Evolutionary conservation across 1,284 basidiomycete genomes (phyloP).

Genomic region (Cryptococcus neoformans): DNA sequence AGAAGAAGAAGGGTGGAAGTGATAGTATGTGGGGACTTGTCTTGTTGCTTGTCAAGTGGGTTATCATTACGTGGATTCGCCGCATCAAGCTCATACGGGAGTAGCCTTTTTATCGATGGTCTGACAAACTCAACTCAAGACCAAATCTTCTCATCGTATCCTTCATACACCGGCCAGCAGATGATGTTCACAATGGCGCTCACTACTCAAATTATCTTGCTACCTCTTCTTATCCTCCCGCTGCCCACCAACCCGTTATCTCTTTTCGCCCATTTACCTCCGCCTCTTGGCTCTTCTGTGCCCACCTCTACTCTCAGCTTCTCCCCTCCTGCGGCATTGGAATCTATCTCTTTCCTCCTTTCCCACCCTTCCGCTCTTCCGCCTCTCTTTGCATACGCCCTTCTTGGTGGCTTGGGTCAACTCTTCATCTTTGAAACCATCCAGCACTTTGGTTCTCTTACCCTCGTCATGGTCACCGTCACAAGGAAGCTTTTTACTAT

Average conservation of each 20-base stretch:
- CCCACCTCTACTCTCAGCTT: constrained; percentile 44
- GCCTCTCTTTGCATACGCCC: constrained; percentile 79
- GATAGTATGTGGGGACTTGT: constrained; percentile 43
- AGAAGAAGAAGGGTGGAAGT: constrained; percentile 39
- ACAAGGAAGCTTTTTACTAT: constrained; percentile 99
- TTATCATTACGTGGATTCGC: background rate
- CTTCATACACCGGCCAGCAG: constrained; percentile 68
- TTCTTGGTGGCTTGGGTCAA: constrained; percentile 91
- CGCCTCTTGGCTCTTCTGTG: constrained; percentile 53
- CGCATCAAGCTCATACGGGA: constrained; percentile 7
- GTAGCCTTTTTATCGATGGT: constrained; percentile 86
- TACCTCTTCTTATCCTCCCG: constrained; percentile 59
- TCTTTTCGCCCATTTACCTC: constrained; percentile 25
- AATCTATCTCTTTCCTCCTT: constrained; percentile 70
- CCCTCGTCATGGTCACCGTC: constrained; percentile 88
- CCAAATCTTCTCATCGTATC: constrained; percentile 70
- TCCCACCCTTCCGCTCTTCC: constrained; percentile 72
- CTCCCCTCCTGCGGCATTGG: constrained; percentile 63
- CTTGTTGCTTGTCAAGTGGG: constrained; percentile 44
- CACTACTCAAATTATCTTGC: constrained; percentile 60
- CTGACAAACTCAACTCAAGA: constrained; percentile 98
- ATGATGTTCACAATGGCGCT: constrained; percentile 97
- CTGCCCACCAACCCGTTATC: constrained; percentile 30
- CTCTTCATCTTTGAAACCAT: constrained; percentile 98
- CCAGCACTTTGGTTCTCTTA: constrained; percentile 91